Percentiles rank a stretch among this genome's conserved stretches.
phyloP scores from a whole-genome alignment of 139 green algal species.

The Chlorella sp. region DNA sequence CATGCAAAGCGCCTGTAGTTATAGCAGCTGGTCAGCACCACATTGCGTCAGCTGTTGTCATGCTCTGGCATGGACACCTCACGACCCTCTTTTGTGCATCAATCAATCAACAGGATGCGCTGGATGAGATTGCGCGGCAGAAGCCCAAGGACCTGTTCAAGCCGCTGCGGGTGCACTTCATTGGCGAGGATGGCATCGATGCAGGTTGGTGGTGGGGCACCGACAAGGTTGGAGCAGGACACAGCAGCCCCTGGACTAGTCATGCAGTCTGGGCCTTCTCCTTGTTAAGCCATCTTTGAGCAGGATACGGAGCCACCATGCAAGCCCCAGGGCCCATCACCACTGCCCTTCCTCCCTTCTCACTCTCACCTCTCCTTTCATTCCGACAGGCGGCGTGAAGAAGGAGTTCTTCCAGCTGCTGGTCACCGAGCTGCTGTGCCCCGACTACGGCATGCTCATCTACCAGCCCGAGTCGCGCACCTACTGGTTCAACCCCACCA shows the following conservation, averaged over 20 bases:
- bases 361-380: no score
- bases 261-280: no score
- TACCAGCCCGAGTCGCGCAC: constrained; percentile 81
- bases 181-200: constrained; percentile 96
- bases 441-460: constrained; percentile 91
- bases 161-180: constrained; percentile 95
- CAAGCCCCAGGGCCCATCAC: no score
- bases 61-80: no score
- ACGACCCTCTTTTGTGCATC: not conserved
- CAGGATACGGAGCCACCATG: no score
- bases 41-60: no score
- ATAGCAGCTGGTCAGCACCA: no score
- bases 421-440: constrained; percentile 85
- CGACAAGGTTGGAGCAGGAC: no score
- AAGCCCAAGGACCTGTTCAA: constrained; percentile 89
- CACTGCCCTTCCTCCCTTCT: no score
- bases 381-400: constrained; percentile 80
- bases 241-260: no score
- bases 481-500: constrained; percentile 86
- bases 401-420: constrained; percentile 98
- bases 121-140: constrained; percentile 90
- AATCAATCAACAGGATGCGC: constrained; percentile 65
- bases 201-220: constrained; percentile 61
- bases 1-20: no score
- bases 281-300: no score